Conservation (phyloP, 2,329 filamentous ascomycete species). For the Tolypocladium album region DNA sequence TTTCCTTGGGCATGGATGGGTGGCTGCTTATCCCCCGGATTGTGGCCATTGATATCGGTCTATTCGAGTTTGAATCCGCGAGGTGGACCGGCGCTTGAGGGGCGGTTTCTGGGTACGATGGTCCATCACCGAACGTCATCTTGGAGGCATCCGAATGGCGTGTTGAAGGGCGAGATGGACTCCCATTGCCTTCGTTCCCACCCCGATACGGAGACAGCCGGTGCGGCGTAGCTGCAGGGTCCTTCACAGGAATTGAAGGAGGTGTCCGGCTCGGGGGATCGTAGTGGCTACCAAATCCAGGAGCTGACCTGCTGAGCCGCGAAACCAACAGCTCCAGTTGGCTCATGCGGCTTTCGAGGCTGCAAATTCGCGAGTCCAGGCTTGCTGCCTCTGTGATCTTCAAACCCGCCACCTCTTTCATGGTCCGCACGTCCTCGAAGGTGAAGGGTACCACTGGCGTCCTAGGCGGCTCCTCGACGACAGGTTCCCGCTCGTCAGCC, state of each 20-base stretch:
- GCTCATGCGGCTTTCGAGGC: slow-evolving; percentile 39
- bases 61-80: slow-evolving; percentile 9
- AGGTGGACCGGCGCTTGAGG: slow-evolving; percentile 21
- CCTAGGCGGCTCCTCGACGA: slow-evolving; percentile 20
- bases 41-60: slow-evolving; percentile 34
- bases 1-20: slow-evolving; percentile 25
- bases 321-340: slow-evolving; percentile 42
- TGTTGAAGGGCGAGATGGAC: slow-evolving; percentile 17
- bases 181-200: background rate
- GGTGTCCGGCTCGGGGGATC: background rate
- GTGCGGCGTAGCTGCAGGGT: background rate
- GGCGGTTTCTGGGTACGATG: slow-evolving; percentile 32
- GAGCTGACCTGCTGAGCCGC: slow-evolving; percentile 35
- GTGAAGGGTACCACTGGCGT: slow-evolving; percentile 41
- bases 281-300: slow-evolving; percentile 20
- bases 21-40: slow-evolving; percentile 36
- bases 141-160: slow-evolving; percentile 29
- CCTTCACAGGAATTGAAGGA: background rate
- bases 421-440: slow-evolving; percentile 36
- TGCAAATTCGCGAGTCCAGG: slow-evolving; percentile 40
- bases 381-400: slow-evolving; percentile 46
- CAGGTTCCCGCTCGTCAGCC: slow-evolving; percentile 20
- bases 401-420: slow-evolving; percentile 40
- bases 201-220: background rate
- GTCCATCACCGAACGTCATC: slow-evolving; percentile 34